These are phyloP conservation scores for Hydrangea macrophylla DNA, from an alignment of 148 eudicot genomes.

Conservation along the genomic window DNA sequence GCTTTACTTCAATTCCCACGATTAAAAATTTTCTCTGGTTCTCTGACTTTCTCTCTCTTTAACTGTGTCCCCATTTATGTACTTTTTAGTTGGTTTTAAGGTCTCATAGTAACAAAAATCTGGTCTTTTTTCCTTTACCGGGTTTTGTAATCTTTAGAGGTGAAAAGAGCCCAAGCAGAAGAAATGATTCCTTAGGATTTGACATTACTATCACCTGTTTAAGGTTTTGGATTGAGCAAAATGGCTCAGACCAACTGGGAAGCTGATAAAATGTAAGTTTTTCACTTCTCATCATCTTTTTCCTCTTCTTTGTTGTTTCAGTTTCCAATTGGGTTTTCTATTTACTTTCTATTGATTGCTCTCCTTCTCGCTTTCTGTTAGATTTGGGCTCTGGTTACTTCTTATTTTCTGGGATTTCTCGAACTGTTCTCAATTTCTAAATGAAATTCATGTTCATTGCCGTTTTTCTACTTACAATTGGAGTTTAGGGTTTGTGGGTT, in stretches of 20 bases:
- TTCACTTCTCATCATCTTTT: not conserved
- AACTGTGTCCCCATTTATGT: slow-evolving; percentile 2
- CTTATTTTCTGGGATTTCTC: slow-evolving; percentile 20
- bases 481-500: slow-evolving; percentile 11
- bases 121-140: not conserved
- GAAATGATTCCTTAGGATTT: not conserved
- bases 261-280: slow-evolving; percentile 89
- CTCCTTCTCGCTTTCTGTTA: slow-evolving; percentile 7
- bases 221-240: too few species aligned
- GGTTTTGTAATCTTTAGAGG: too few species aligned
- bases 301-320: too few species aligned
- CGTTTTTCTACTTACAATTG: not conserved
- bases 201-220: too few species aligned
- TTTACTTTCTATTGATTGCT: not conserved
- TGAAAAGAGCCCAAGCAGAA: not conserved
- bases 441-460: slow-evolving; percentile 4
- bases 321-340: too few species aligned
- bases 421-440: too few species aligned
- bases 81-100: not conserved
- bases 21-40: not conserved
- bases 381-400: slow-evolving; percentile 30
- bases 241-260: slow-evolving; percentile 96
- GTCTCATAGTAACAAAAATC: not conserved
- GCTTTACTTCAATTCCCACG: not conserved
- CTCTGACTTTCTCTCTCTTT: too few species aligned